These are phyloP conservation scores for Kodamaea derodonti DNA, from an alignment of 1,139 yeast genomes.

Conservation along the genomic window DNA sequence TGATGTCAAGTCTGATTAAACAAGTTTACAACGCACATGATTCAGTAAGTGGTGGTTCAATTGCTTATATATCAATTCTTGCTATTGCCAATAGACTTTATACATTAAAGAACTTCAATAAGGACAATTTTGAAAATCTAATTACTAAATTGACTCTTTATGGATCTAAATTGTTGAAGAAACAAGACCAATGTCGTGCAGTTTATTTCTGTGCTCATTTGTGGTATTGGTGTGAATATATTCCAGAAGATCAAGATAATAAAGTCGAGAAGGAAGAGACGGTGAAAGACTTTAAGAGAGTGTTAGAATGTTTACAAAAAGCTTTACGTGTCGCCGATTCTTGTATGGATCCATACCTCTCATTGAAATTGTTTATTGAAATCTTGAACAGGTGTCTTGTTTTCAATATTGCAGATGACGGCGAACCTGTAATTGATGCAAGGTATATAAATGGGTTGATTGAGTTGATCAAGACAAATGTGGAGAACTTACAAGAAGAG, in stretches of 20 bases:
- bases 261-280: constrained; percentile 10
- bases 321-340: constrained; percentile 89
- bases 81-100: constrained; percentile 62
- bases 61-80: constrained; percentile 37
- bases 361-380: constrained; percentile 82
- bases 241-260: constrained; percentile 15
- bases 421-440: constrained; percentile 65
- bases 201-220: constrained; percentile 85
- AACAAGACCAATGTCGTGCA: constrained; percentile 92
- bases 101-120: constrained; percentile 51
- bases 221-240: constrained; percentile 82
- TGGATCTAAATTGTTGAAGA: constrained; percentile 83
- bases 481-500: constrained; percentile 49
- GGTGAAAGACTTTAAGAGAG: constrained; percentile 40
- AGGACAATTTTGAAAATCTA: constrained; percentile 71
- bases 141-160: constrained; percentile 83
- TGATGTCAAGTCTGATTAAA: constrained; percentile 21
- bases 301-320: constrained; percentile 50
- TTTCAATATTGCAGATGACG: constrained; percentile 81
- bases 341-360: constrained; percentile 78
- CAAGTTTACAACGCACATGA: constrained; percentile 32
- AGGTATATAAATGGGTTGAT: constrained; percentile 82
- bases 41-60: constrained; percentile 34
- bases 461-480: constrained; percentile 74
- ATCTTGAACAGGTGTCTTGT: constrained; percentile 81